These are phyloP conservation scores for Spirogloea muscicola DNA, from an alignment of 139 green algal species.

Conservation along the genomic window DNA sequence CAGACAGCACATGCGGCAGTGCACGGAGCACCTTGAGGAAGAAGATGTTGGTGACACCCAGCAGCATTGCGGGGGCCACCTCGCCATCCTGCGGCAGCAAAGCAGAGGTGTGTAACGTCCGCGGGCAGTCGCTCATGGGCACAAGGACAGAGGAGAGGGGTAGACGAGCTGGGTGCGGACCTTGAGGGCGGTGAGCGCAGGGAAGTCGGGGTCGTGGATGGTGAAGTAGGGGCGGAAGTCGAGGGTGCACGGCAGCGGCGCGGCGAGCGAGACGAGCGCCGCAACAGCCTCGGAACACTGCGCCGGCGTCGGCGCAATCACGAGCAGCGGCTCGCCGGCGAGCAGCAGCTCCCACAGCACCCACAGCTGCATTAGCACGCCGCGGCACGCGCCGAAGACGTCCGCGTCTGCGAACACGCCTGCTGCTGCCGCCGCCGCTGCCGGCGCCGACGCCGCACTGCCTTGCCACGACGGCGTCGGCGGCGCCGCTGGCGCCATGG, in stretches of 20 bases:
- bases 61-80: slow-evolving; percentile 57
- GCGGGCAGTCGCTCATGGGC: background rate
- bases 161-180: background rate
- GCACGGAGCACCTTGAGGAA: slow-evolving; percentile 71
- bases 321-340: slow-evolving; percentile 70
- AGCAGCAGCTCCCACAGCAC: slow-evolving; percentile 81
- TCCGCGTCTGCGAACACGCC: slow-evolving; percentile 56
- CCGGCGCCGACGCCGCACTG: too few relatives aligned
- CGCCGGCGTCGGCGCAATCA: slow-evolving; percentile 67
- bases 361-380: slow-evolving; percentile 60
- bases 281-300: slow-evolving; percentile 63
- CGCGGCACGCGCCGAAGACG: slow-evolving; percentile 52
- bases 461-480: too few relatives aligned
- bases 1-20: slow-evolving; percentile 45
- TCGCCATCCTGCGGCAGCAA: slow-evolving; percentile 8
- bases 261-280: slow-evolving; percentile 67
- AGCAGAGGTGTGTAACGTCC: too few relatives aligned
- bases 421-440: too few relatives aligned
- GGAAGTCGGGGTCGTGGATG: slow-evolving; percentile 82
- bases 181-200: slow-evolving; percentile 49
- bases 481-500: slow-evolving; percentile 37
- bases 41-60: slow-evolving; percentile 88
- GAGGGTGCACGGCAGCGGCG: slow-evolving; percentile 70
- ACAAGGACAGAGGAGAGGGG: slow-evolving; percentile 9
- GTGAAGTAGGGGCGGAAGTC: slow-evolving; percentile 90